These are phyloP conservation scores for Sporothrix brunneoviolacea DNA, from an alignment of 2,329 filamentous ascomycete genomes.

Conservation along the genomic window DNA sequence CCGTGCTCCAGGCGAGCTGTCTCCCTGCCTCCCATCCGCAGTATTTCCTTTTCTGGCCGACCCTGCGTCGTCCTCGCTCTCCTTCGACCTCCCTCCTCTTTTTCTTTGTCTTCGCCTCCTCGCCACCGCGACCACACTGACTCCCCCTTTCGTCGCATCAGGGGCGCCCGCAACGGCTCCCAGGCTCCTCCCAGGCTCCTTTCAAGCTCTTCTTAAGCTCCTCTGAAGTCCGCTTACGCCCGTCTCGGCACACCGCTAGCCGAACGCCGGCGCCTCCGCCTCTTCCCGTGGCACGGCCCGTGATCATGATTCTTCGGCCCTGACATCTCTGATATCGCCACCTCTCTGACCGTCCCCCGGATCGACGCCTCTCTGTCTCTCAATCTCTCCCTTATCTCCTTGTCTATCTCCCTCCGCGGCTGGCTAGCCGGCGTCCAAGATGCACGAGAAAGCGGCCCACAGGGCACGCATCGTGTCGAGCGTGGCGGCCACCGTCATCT, in stretches of 20 bases:
- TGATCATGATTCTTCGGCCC: neutral
- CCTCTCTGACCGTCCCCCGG: neutral
- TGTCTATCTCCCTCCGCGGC: neutral
- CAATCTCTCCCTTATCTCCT: neutral
- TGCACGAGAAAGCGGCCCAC: constrained; percentile 17
- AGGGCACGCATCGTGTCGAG: constrained; percentile 71
- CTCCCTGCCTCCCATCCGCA: neutral
- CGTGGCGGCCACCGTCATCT: constrained; percentile 74
- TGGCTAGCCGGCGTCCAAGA: neutral
- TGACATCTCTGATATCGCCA: neutral
- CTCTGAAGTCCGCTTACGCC: neutral
- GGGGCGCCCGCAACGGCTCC: too few relatives aligned
- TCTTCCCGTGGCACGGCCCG: neutral
- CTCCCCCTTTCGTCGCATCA: too few relatives aligned
- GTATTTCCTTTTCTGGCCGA: neutral
- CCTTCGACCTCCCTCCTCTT: too few relatives aligned
- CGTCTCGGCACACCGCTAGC: constrained; percentile 3
- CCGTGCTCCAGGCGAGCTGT: neutral
- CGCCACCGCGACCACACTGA: too few relatives aligned
- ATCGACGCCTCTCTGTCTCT: neutral
- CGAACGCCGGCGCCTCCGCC: neutral
- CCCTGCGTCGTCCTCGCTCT: too few relatives aligned
- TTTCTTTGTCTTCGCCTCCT: too few relatives aligned
- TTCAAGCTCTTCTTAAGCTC: too few relatives aligned
- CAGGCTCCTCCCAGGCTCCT: too few relatives aligned